phyloP scores from a whole-genome alignment of 2,329 filamentous ascomycete species.

The Rhinocladiella similis region DNA sequence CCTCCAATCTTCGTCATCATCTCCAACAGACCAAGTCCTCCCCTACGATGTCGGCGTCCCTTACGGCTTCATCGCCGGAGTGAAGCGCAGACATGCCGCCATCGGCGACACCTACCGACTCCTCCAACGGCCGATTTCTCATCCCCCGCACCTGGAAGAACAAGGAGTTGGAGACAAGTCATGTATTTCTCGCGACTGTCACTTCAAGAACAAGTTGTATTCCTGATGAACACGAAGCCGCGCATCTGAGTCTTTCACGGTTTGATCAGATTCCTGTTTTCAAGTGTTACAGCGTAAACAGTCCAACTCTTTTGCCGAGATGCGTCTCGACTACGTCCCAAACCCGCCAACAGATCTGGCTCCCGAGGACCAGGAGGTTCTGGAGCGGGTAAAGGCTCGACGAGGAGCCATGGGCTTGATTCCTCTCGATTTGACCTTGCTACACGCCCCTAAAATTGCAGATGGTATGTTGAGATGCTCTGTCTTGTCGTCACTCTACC shows the following conservation, averaged over 20 bases:
- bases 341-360: slow-evolving; percentile 47
- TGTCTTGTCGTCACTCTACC: not conserved
- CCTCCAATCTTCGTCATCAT: too few relatives aligned
- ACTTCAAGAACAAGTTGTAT: not conserved
- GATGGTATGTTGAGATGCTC: slow-evolving; percentile 38
- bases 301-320: slow-evolving; percentile 31
- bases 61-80: too few relatives aligned
- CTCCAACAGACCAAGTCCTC: too few relatives aligned
- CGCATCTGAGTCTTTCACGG: too few relatives aligned
- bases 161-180: too few relatives aligned
- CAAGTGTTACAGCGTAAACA: not conserved
- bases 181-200: not conserved
- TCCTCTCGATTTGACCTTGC: slow-evolving; percentile 54
- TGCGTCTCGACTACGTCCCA: slow-evolving; percentile 57
- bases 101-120: too few relatives aligned
- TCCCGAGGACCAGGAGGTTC: slow-evolving; percentile 50
- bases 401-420: slow-evolving; percentile 52
- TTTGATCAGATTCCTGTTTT: too few relatives aligned
- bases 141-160: too few relatives aligned
- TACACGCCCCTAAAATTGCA: slow-evolving; percentile 56
- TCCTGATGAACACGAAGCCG: too few relatives aligned
- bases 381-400: slow-evolving; percentile 52
- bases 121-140: too few relatives aligned
- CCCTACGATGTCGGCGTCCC: too few relatives aligned
- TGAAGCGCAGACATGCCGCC: too few relatives aligned